These are phyloP conservation scores for Thalassiosira mediterranea DNA, from an alignment of 352 stramenopile species.

Conservation along the genomic window DNA sequence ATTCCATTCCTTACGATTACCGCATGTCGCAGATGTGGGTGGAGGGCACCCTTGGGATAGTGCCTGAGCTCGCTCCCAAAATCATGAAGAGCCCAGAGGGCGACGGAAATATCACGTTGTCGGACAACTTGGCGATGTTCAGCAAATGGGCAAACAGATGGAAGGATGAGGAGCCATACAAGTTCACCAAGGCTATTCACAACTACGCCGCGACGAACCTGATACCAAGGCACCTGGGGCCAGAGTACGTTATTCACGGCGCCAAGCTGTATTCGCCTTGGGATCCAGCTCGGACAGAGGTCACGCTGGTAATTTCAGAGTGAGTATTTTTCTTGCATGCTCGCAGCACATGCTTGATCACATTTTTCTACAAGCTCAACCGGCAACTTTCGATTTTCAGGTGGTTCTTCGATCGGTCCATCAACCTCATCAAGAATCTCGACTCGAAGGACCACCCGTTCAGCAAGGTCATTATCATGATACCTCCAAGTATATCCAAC, in stretches of 20 bases:
- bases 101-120: conserved; percentile 65
- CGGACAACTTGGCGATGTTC: conserved; percentile 54
- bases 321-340: conserved; percentile 63
- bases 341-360: too few relatives aligned
- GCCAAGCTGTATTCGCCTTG: conserved; percentile 65
- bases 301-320: conserved; percentile 65
- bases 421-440: conserved; percentile 55
- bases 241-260: conserved; percentile 74
- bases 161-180: conserved; percentile 47
- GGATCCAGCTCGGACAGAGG: conserved; percentile 53
- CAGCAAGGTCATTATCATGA: conserved; percentile 61
- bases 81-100: conserved; percentile 71
- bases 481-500: conserved; percentile 31
- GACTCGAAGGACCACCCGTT: conserved; percentile 71
- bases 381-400: too few relatives aligned
- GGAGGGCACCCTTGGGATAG: conserved; percentile 55
- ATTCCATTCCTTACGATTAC: too few relatives aligned
- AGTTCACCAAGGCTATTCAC: conserved; percentile 66
- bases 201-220: conserved; percentile 75
- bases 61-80: conserved; percentile 54
- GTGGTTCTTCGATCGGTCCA: too few relatives aligned
- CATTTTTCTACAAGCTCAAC: too few relatives aligned
- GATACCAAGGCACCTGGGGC: conserved; percentile 59
- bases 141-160: conserved; percentile 57
- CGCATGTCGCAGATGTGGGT: too few relatives aligned